Conservation (phyloP, 208 protist genomes). For the Histomonas meleagridis region DNA sequence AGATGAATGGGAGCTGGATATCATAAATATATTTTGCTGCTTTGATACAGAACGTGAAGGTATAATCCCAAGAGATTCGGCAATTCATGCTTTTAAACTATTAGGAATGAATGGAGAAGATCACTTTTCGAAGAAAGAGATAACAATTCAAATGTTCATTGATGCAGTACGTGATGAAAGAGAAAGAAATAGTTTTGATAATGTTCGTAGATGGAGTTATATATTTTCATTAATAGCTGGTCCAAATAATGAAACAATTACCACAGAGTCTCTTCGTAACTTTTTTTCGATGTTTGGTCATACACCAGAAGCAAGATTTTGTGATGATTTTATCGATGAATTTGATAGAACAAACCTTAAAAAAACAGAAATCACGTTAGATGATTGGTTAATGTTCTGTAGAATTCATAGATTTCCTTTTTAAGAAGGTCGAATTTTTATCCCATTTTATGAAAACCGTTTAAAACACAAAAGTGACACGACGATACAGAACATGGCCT, state of each 20-base stretch:
- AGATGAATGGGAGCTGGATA: not conserved
- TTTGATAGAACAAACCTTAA: not conserved
- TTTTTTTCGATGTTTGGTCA: not conserved
- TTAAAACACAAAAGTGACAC: too few relatives aligned
- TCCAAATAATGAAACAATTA: not conserved
- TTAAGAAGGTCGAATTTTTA: too few relatives aligned
- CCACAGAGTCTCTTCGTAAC: not conserved
- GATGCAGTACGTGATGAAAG: not conserved
- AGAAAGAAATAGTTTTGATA: not conserved
- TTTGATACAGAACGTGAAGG: conserved; percentile 11
- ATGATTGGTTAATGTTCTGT: conserved; percentile 28
- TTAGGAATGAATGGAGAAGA: not conserved
- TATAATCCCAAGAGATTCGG: not conserved
- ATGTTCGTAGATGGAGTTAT: not conserved
- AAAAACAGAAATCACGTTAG: not conserved
- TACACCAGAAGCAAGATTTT: not conserved
- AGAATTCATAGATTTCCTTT: not conserved
- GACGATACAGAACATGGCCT: too few relatives aligned
- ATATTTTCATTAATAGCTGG: not conserved
- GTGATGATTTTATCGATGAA: conserved; percentile 32
- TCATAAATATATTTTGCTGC: not conserved
- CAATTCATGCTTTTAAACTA: not conserved
- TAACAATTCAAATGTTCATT: not conserved
- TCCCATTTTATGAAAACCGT: too few relatives aligned
- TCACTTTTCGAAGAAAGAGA: not conserved